Percentiles rank a stretch among this genome's conserved stretches.
These are phyloP conservation scores for Cladosporium sp. DNA, from an alignment of 2,329 filamentous ascomycete species.

Conservation along the genomic window DNA sequence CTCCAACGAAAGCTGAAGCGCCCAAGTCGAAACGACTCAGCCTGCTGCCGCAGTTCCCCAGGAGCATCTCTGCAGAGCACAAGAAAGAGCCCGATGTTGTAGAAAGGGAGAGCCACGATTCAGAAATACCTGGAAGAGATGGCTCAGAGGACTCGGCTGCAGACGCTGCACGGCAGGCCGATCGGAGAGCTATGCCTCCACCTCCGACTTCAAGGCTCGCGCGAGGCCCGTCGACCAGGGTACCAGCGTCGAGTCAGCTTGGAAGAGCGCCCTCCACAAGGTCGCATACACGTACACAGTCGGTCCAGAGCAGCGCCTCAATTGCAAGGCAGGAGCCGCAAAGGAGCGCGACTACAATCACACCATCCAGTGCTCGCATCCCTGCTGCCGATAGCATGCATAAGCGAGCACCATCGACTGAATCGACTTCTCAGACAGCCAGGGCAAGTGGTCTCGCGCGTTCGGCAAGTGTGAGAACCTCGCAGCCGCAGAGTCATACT, in stretches of 20 bases:
- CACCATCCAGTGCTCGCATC: neutral
- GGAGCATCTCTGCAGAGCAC: slow-evolving; percentile 27
- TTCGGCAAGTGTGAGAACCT: slow-evolving; percentile 8
- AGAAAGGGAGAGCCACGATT: slow-evolving; percentile 13
- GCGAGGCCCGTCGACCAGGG: slow-evolving; percentile 21
- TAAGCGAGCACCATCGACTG: slow-evolving; percentile 17
- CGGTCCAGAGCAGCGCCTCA: slow-evolving; percentile 20
- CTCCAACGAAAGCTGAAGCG: slow-evolving; percentile 14
- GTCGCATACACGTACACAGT: slow-evolving; percentile 23
- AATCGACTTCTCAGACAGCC: neutral
- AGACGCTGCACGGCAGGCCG: slow-evolving; percentile 17
- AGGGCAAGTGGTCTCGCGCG: slow-evolving; percentile 11
- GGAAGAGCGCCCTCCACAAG: slow-evolving; percentile 23
- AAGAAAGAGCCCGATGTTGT: slow-evolving; percentile 28
- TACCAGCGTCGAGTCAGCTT: slow-evolving; percentile 12
- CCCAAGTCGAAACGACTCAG: slow-evolving; percentile 33
- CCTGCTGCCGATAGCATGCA: slow-evolving; percentile 1
- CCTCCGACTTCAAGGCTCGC: slow-evolving; percentile 25
- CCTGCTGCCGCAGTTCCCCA: slow-evolving; percentile 33
- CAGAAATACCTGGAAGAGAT: neutral
- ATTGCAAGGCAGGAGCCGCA: slow-evolving; percentile 12
- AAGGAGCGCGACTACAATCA: neutral
- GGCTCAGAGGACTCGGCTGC: neutral
- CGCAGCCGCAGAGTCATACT: neutral
- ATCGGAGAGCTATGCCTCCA: slow-evolving; percentile 32